A percentile compares a stretch with the other conserved stretches of the same genome.
Conservation (phyloP, 2,329 filamentous ascomycete genomes). For the Leptographium lundbergii region DNA sequence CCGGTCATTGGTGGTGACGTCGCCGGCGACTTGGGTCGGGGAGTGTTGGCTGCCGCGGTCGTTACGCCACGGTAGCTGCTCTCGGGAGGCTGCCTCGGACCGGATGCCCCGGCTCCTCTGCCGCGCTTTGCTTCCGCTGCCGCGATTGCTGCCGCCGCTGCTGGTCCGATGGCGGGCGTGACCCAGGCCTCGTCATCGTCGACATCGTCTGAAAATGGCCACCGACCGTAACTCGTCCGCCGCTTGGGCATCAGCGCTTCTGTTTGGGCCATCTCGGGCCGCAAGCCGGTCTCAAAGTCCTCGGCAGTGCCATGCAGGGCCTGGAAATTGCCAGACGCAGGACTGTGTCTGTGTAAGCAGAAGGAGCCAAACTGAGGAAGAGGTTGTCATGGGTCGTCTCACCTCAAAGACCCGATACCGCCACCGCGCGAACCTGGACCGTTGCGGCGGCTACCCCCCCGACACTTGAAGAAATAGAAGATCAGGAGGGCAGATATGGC, state of each 20-base stretch:
- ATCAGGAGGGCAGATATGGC: slow-evolving; percentile 28
- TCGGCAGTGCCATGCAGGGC: slow-evolving; percentile 23
- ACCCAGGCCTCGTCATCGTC: background rate
- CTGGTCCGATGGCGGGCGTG: background rate
- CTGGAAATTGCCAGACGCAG: slow-evolving; percentile 21
- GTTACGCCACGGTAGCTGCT: background rate
- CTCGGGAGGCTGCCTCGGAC: background rate
- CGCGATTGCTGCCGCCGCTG: slow-evolving; percentile 2
- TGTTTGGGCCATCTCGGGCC: slow-evolving; percentile 4
- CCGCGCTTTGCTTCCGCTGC: background rate
- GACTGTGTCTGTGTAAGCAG: slow-evolving; percentile 10
- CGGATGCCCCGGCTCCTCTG: background rate
- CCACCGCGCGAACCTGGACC: slow-evolving; percentile 25
- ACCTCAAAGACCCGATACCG: slow-evolving; percentile 29
- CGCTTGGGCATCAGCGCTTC: too few species aligned
- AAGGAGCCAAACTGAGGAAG: background rate
- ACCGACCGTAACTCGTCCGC: background rate
- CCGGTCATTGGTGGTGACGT: background rate
- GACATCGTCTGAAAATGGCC: background rate
- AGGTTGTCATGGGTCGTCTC: slow-evolving; percentile 5
- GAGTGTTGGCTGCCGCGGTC: background rate
- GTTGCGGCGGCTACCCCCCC: slow-evolving; percentile 25
- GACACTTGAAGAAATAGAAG: slow-evolving; percentile 29
- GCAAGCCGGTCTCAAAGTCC: slow-evolving; percentile 17
- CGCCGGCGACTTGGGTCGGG: background rate